Evolutionary conservation across 768 basidiomycete species (phyloP).

Genomic region (Kwoniella newhampshirensis): DNA sequence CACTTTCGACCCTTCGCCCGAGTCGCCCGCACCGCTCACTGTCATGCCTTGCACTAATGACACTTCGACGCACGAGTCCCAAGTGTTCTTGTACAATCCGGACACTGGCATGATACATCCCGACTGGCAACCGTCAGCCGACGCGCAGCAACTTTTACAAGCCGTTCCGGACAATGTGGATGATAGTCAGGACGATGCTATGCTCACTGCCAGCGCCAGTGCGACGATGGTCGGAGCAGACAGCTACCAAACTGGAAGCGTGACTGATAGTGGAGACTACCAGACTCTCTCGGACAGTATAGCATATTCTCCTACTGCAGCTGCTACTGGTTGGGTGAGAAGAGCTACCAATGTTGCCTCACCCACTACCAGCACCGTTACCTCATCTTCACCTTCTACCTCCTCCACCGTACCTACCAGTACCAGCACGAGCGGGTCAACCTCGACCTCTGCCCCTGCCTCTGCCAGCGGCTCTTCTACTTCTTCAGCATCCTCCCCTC

Average conservation of each 20-base stretch:
- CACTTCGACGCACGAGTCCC: slow-evolving; percentile 56
- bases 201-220: slow-evolving; percentile 57
- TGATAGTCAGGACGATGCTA: slow-evolving; percentile 27
- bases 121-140: slow-evolving; percentile 55
- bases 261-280: not conserved
- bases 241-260: not conserved
- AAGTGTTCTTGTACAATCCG: slow-evolving; percentile 63
- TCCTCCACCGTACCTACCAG: slow-evolving; percentile 54
- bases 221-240: slow-evolving; percentile 2
- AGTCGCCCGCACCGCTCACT: slow-evolving; percentile 59
- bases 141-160: slow-evolving; percentile 22
- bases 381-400: slow-evolving; percentile 47
- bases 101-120: slow-evolving; percentile 60
- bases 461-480: slow-evolving; percentile 19
- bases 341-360: slow-evolving; percentile 9
- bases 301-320: not conserved
- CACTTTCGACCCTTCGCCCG: slow-evolving; percentile 63
- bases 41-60: slow-evolving; percentile 57
- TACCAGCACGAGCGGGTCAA: slow-evolving; percentile 45
- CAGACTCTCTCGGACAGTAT: not conserved
- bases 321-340: slow-evolving; percentile 13
- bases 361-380: not conserved
- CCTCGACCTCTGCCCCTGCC: slow-evolving; percentile 56
- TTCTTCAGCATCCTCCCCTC: slow-evolving; percentile 37
- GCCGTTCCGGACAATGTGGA: slow-evolving; percentile 29